Percentiles rank a stretch among this genome's conserved stretches.
phyloP scores from a whole-genome alignment of 345 rosid species.

The Mercurialis annua region DNA sequence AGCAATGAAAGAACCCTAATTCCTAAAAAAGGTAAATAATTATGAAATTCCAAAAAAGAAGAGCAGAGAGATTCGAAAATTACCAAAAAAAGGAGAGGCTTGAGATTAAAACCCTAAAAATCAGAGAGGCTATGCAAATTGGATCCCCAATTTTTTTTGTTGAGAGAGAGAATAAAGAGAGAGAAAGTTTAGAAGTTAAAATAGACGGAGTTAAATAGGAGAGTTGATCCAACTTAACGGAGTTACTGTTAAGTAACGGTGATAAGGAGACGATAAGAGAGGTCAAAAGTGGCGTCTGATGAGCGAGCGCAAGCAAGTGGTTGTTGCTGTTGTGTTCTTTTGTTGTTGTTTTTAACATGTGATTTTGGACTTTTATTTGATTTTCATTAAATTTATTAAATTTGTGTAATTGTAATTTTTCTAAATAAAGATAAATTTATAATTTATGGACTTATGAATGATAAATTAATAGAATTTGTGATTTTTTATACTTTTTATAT shows the following conservation, averaged over 20 bases:
- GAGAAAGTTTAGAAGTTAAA: slow-evolving; percentile 29
- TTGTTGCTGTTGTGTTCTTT: background rate
- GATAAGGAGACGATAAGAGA: slow-evolving; percentile 1
- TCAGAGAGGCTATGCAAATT: slow-evolving; percentile 26
- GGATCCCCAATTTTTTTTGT: slow-evolving; percentile 37
- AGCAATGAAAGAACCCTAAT: slow-evolving; percentile 11
- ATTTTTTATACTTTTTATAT: too few species aligned
- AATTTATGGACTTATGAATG: too few species aligned
- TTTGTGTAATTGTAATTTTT: too few species aligned
- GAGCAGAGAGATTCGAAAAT: slow-evolving; percentile 18
- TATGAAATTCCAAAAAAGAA: background rate
- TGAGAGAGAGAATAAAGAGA: slow-evolving; percentile 21
- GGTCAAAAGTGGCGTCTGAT: slow-evolving; percentile 42
- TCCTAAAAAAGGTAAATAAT: slow-evolving; percentile 2
- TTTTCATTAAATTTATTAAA: too few species aligned
- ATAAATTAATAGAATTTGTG: too few species aligned
- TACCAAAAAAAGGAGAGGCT: slow-evolving; percentile 38
- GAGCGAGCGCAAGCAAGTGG: background rate
- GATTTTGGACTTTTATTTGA: too few species aligned
- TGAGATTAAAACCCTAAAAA: slow-evolving; percentile 24
- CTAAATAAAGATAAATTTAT: too few species aligned
- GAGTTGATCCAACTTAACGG: slow-evolving; percentile 24
- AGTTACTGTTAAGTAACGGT: slow-evolving; percentile 44
- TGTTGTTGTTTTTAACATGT: background rate
- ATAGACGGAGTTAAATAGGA: slow-evolving; percentile 34